Base-by-base conservation (phyloP, 257 asterid genomes). In the Striga asiatica region DNA sequence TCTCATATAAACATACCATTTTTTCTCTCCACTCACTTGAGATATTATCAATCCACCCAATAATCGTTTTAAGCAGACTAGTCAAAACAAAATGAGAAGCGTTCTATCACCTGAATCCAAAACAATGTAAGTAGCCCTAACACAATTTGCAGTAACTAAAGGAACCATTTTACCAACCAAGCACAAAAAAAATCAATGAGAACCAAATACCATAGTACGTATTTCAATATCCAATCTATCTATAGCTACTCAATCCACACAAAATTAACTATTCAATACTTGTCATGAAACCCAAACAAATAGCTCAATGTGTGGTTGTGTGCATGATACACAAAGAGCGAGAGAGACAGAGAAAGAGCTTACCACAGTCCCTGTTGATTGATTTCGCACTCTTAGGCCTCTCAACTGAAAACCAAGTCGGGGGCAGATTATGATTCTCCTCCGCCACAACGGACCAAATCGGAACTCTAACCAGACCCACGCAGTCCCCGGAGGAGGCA, bases 401-500 rank as follows among this genome's bases (percentile, higher is more conserved):
- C 59, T 70, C 71, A 49, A 89, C 42, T 4, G 89, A 63, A 46
- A 89, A 89, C 95, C 96, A 89, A 70, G 94, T 81, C 0, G 96
- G 84, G 1, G 85, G 85, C 88, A 89, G 56, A 52, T 23, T 71
- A 72, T 72, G 83, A 43, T 74, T 76, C 72, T 80, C 92, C 65
- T 86, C 96, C 6, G 74, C 71, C 8, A 68, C 79, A 54, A 89
- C 73, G n/a, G 71, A 73, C 81, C 72, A 67, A 17, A 83, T 65
- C 14, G 98, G 92, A 74, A 86, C 71, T 78, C 46, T 75, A 53
- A 89, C 80, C 75, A 81, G 79, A 60, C 91, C 94, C 76, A 73
- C 72, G 29, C 78, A 58, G 29, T 76, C 81, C 54, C 83, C 82
- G 0, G 71, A 27, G 28, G 70, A 61, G 50, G 27, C 76, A 71